Evolutionary conservation across 495 filamentous ascomycete genomes (phyloP).

Genomic region (Pyrenula massariospora): DNA sequence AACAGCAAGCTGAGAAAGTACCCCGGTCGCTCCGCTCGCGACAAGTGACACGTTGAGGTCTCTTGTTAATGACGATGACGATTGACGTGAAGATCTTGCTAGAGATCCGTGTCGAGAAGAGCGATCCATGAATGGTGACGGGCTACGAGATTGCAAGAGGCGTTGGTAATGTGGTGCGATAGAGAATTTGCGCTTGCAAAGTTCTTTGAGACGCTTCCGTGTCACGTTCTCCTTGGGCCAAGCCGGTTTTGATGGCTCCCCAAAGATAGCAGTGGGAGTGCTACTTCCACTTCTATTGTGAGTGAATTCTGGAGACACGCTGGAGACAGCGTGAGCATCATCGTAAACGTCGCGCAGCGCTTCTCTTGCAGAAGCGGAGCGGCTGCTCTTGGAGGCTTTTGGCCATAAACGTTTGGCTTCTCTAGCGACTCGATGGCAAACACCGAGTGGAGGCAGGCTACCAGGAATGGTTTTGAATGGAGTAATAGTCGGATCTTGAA

Average conservation of each 20-base stretch:
- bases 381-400: slow-evolving; percentile 29
- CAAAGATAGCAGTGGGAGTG: slow-evolving; percentile 39
- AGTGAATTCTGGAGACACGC: slow-evolving; percentile 6
- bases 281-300: slow-evolving; percentile 43
- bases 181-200: slow-evolving; percentile 67
- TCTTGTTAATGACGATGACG: slow-evolving; percentile 48
- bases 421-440: slow-evolving; percentile 78
- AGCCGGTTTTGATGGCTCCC: slow-evolving; percentile 16
- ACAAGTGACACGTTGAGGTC: slow-evolving; percentile 80
- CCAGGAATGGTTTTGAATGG: slow-evolving; percentile 87
- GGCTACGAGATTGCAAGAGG: slow-evolving; percentile 60
- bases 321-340: slow-evolving; percentile 3
- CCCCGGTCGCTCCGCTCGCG: slow-evolving; percentile 63
- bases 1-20: slow-evolving; percentile 51
- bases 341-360: not conserved
- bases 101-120: slow-evolving; percentile 12
- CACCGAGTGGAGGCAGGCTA: slow-evolving; percentile 74
- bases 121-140: slow-evolving; percentile 56
- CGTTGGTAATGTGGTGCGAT: slow-evolving; percentile 57
- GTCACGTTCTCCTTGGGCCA: slow-evolving; percentile 82
- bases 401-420: slow-evolving; percentile 81
- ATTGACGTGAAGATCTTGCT: slow-evolving; percentile 11
- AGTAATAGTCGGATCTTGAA: slow-evolving; percentile 85
- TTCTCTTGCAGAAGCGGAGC: slow-evolving; percentile 9
- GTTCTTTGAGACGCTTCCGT: slow-evolving; percentile 63